Evolutionary conservation across 352 stramenopile species (phyloP).

Genomic region (Pythium diclinum): DNA sequence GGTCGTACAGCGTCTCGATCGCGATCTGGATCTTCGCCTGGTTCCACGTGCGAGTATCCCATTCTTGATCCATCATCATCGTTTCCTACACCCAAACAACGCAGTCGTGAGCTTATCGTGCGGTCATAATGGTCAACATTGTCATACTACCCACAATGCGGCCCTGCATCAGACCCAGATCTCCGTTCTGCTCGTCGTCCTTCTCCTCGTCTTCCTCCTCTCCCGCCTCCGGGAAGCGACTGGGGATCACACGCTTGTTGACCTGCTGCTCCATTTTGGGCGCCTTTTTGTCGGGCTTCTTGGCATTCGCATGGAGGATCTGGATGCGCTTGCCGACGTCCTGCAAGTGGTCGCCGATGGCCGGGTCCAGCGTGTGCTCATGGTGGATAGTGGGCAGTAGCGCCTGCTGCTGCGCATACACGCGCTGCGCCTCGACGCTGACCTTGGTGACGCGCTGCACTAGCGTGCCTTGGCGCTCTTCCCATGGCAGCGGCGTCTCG

Average conservation of each 20-base stretch:
- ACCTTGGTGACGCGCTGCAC: constrained; percentile 52
- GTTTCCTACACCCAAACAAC: constrained; percentile 35
- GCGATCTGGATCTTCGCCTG: constrained; percentile 50
- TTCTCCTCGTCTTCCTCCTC: constrained; percentile 31
- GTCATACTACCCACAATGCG: constrained; percentile 44
- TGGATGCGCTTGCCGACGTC: constrained; percentile 56
- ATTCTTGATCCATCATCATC: constrained; percentile 82
- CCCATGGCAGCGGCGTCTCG: constrained; percentile 51
- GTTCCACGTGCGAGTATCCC: constrained; percentile 73
- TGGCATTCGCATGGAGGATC: constrained; percentile 49
- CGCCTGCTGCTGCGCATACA: constrained; percentile 54
- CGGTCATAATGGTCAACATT: neutral
- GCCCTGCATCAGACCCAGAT: constrained; percentile 33
- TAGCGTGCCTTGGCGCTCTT: constrained; percentile 42
- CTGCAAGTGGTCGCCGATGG: constrained; percentile 43
- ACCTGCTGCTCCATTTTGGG: constrained; percentile 26
- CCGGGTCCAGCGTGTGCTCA: constrained; percentile 40
- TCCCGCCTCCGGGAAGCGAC: constrained; percentile 43
- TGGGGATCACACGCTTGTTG: constrained; percentile 51
- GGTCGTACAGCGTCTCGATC: constrained; percentile 63
- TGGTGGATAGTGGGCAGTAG: constrained; percentile 54
- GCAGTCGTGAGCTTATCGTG: neutral
- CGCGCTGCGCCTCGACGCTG: constrained; percentile 45
- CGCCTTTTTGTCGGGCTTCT: constrained; percentile 31
- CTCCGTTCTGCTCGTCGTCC: constrained; percentile 27